Percentiles rank a stretch among this genome's conserved stretches.
These are phyloP conservation scores for Epithemia pelagica DNA, from an alignment of 108 stramenopile genomes.

Conservation along the genomic window DNA sequence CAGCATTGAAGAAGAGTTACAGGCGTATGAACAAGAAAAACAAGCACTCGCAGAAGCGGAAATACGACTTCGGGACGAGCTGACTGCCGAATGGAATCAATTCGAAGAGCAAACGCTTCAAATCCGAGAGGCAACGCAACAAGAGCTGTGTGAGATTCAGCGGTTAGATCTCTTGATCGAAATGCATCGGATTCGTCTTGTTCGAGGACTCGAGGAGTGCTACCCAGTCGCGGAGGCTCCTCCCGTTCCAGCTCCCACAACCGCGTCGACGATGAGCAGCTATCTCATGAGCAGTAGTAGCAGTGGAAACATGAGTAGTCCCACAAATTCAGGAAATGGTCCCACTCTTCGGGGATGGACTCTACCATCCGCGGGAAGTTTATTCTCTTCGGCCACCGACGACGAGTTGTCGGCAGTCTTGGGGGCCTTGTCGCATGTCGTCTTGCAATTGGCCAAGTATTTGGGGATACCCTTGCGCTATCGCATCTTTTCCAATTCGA, in stretches of 20 bases:
- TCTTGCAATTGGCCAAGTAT: slow-evolving; percentile 77
- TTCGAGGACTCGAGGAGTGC: background rate
- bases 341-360: background rate
- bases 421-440: slow-evolving; percentile 70
- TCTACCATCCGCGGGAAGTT: background rate
- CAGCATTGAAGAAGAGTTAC: background rate
- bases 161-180: background rate
- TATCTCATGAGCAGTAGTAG: background rate
- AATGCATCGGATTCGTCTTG: background rate
- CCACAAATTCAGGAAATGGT: background rate
- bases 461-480: slow-evolving; percentile 66
- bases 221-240: background rate
- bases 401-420: slow-evolving; percentile 79
- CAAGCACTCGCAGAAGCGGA: background rate
- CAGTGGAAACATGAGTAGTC: background rate
- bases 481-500: slow-evolving; percentile 74
- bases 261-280: background rate
- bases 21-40: background rate
- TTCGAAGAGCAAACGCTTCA: background rate
- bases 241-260: background rate
- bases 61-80: background rate
- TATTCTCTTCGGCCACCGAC: slow-evolving; percentile 34
- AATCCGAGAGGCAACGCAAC: background rate
- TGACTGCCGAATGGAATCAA: background rate
- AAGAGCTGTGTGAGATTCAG: background rate